Percentiles rank a stretch among this genome's conserved stretches.
Evolutionary conservation across 371 early-diverging fungal species (phyloP).

Genomic region (Lichtheimia ornata): DNA sequence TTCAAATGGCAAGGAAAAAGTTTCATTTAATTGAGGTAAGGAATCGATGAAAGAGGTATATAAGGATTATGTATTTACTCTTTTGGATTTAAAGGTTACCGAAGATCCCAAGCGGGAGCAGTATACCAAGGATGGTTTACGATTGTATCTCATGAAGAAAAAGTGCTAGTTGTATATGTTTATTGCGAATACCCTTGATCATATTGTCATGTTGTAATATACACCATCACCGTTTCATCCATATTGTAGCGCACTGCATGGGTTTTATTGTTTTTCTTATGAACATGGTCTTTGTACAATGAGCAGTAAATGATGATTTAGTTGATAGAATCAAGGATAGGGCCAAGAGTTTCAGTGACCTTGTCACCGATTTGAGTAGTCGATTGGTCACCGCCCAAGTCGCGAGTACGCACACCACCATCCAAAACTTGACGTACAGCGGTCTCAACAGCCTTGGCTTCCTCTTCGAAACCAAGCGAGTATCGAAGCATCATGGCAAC

Average conservation of each 20-base stretch:
- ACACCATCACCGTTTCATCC: no score
- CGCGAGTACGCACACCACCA: conserved; percentile 83
- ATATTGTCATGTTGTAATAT: no score
- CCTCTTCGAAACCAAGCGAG: conserved; percentile 85
- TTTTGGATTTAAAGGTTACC: conserved; percentile 6
- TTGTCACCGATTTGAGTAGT: conserved; percentile 91
- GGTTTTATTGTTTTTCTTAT: background rate
- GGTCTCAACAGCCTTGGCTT: conserved; percentile 88
- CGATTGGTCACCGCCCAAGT: conserved; percentile 82
- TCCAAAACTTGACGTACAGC: conserved; percentile 93
- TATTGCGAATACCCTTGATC: no score
- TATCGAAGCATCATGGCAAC: conserved; percentile 93
- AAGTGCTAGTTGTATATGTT: conserved; percentile 11
- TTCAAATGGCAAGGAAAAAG: conserved; percentile 41
- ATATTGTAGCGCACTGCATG: conserved; percentile 1
- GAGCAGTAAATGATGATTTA: conserved; percentile 1
- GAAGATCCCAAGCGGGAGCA: conserved; percentile 34
- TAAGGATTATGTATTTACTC: background rate
- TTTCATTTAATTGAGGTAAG: conserved; percentile 34
- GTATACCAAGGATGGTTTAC: conserved; percentile 23
- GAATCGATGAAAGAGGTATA: background rate
- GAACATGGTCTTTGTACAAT: no score
- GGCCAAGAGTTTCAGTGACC: conserved; percentile 73
- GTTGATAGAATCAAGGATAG: conserved; percentile 46
- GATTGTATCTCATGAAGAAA: conserved; percentile 34